phyloP scores from a whole-genome alignment of 2,329 filamentous ascomycete genomes.

The Penicillium occitanis region DNA sequence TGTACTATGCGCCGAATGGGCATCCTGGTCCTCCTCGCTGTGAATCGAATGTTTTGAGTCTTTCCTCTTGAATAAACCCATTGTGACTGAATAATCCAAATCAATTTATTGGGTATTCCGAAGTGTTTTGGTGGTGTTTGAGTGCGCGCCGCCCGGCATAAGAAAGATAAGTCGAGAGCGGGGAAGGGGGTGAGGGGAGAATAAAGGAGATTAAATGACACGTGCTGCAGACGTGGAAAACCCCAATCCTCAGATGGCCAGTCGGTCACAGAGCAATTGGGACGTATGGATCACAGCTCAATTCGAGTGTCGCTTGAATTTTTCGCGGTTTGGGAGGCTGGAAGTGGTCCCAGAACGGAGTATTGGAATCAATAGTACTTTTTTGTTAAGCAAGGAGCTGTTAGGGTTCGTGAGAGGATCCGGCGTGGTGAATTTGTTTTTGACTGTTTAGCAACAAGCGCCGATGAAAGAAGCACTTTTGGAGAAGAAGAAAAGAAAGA shows the following conservation, averaged over 20 bases:
- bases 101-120: not conserved
- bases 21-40: conserved; percentile 44
- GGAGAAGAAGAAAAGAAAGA: not conserved
- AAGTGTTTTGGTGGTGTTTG: not conserved
- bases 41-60: conserved; percentile 43
- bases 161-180: conserved; percentile 11
- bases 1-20: conserved; percentile 44
- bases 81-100: conserved; percentile 25
- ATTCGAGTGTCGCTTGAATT: not conserved
- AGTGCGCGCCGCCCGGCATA: conserved; percentile 2
- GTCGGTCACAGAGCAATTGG: not conserved
- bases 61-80: conserved; percentile 50
- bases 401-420: not conserved
- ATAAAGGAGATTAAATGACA: conserved; percentile 8
- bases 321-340: not conserved
- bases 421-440: not conserved
- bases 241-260: not conserved
- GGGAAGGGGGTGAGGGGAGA: not conserved
- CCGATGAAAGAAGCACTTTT: not conserved
- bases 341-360: not conserved
- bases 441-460: not conserved
- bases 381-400: conserved; percentile 7
- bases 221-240: conserved; percentile 6
- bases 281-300: not conserved
- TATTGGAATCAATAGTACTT: conserved; percentile 3